These are phyloP conservation scores for Nicotiana obtusifolia DNA, from an alignment of 257 asterid species.

Conservation along the genomic window DNA sequence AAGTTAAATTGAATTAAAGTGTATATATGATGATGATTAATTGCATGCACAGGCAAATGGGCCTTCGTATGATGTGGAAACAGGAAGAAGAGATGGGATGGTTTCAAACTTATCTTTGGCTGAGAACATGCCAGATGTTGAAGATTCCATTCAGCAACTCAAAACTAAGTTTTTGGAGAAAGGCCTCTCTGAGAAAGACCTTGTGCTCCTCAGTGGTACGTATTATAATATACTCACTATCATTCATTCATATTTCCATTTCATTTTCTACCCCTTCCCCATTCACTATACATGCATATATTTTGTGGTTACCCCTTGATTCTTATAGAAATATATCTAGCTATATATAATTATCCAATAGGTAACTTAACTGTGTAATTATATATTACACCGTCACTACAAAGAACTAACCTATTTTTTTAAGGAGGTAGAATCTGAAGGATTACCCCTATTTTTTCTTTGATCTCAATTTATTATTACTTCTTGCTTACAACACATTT, in stretches of 20 bases:
- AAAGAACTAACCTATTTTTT: no score
- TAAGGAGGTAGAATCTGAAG: neutral
- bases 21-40: neutral
- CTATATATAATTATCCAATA: no score
- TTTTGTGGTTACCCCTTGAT: conserved; percentile 11
- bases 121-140: conserved; percentile 58
- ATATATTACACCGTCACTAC: neutral
- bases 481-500: no score
- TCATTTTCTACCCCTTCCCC: neutral
- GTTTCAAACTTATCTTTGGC: conserved; percentile 41
- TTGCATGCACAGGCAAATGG: conserved; percentile 44
- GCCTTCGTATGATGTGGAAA: conserved; percentile 52
- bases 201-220: conserved; percentile 59
- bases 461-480: no score
- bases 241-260: conserved; percentile 7
- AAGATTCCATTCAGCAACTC: conserved; percentile 42
- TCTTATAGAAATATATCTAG: no score
- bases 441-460: neutral
- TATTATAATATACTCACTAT: neutral
- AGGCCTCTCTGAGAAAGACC: conserved; percentile 55
- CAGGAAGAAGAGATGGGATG: conserved; percentile 66
- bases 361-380: neutral
- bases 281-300: conserved; percentile 17
- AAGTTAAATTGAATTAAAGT: neutral
- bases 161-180: conserved; percentile 48